Evolutionary conservation across 768 basidiomycete species (phyloP), one percentile per base, ranked within the genome.

Genomic region (Pleurotus giganteus): DNA sequence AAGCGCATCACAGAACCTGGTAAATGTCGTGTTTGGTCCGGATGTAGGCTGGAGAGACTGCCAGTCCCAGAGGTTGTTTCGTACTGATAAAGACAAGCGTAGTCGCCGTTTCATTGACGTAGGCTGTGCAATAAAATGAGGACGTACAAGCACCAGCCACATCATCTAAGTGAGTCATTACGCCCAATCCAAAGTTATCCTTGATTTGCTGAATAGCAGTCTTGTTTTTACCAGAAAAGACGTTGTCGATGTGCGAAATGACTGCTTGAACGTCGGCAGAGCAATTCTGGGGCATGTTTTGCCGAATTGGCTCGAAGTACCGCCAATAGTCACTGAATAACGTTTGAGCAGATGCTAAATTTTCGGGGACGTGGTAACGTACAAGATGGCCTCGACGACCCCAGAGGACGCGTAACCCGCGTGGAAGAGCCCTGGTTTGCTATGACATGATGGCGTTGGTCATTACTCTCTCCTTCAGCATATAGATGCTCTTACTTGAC

Each of bases 221-320:
- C 4, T 64, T 53, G 57, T 83, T 71, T 1, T 72, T 72, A 3
- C 70, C 70, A 0, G 68, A 66, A 59, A 87, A 82, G 4, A 82
- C 80, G 51, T 74, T 47, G 62, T 89, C 88, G 34, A 89, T 69
- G 59, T 86, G 77, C 4, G 76, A 62, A 51, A 89, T 77, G 13
- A 85, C 86, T 4, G 77, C 78, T 64, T 86, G 71, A 27, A 89
- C 77, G 61, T 91, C 89, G 0, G 85, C 78, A 6, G 86, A 88
- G 68, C 89, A 91, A 66, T 91, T 90, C 58, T 62, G 47, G 2
- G 87, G 83, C 85, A 88, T 89, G 61, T 81, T 70, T 59, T 80
- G 72, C 13, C 81, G 81, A 59, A 87, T 80, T 11, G 87, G 87
- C 56, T 88, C 86, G 65, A 86, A 89, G 62, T 89, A 91, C 58